Evolutionary conservation across 192 early-diverging fungal species (phyloP).

Genomic region (Jimgerdemannia flammicorona): DNA sequence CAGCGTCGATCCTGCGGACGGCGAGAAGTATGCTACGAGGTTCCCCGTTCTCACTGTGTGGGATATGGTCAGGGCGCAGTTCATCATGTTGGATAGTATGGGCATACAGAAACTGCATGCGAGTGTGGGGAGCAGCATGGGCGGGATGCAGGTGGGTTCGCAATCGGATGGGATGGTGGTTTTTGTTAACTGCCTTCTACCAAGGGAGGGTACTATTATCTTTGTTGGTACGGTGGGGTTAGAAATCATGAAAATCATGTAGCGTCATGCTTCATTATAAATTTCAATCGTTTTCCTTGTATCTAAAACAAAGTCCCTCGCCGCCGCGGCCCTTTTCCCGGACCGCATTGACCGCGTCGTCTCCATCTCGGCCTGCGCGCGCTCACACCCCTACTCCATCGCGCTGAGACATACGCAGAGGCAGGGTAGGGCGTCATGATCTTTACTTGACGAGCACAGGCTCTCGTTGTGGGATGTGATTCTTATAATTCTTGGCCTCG

Average conservation of each 20-base stretch:
- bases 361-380: conserved; percentile 86
- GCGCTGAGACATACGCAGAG: conserved; percentile 90
- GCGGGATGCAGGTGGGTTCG: conserved; percentile 79
- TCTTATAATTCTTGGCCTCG: neutral
- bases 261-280: neutral
- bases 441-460: too few relatives aligned
- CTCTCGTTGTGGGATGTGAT: too few relatives aligned
- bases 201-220: too few relatives aligned
- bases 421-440: conserved; percentile 52
- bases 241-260: conserved; percentile 1
- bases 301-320: conserved; percentile 51
- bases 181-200: too few relatives aligned
- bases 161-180: neutral
- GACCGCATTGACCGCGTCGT: conserved; percentile 79
- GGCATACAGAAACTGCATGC: conserved; percentile 81
- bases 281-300: neutral
- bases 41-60: conserved; percentile 92
- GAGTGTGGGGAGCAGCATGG: conserved; percentile 92
- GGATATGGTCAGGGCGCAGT: conserved; percentile 98
- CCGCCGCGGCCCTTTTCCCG: conserved; percentile 77
- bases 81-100: conserved; percentile 74
- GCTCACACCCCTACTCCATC: conserved; percentile 96
- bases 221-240: neutral
- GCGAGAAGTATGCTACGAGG: conserved; percentile 76
- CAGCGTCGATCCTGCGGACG: conserved; percentile 73